These are phyloP conservation scores for Fusarium keratoplasticum DNA, from an alignment of 2,329 filamentous ascomycete species.

Conservation along the genomic window DNA sequence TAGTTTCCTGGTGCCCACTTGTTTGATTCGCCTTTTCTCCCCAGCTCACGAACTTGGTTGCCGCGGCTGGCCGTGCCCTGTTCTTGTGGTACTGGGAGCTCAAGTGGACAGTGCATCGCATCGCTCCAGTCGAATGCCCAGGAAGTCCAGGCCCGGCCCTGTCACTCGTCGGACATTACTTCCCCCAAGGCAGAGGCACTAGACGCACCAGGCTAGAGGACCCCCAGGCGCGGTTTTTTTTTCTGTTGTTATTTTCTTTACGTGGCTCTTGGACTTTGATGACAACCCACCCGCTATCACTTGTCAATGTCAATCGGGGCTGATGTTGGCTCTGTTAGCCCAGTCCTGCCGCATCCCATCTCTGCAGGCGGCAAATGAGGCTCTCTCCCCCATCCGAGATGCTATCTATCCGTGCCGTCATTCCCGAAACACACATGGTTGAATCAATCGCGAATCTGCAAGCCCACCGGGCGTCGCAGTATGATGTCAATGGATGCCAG, in stretches of 20 bases:
- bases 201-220: conserved; percentile 27
- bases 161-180: conserved; percentile 44
- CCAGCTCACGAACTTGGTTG: conserved; percentile 32
- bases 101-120: conserved; percentile 4
- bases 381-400: conserved; percentile 28
- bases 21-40: conserved; percentile 17
- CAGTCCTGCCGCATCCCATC: neutral
- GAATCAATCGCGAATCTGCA: conserved; percentile 26
- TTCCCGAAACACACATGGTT: conserved; percentile 32
- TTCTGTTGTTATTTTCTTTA: conserved; percentile 38
- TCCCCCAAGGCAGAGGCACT: conserved; percentile 24
- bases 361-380: conserved; percentile 39
- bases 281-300: conserved; percentile 43
- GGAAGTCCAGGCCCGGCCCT: conserved; percentile 29
- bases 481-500: conserved; percentile 41
- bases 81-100: conserved; percentile 11
- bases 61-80: conserved; percentile 43
- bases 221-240: conserved; percentile 38
- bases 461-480: conserved; percentile 6
- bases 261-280: conserved; percentile 37
- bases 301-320: conserved; percentile 30
- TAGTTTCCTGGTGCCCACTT: conserved; percentile 36
- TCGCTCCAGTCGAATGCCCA: conserved; percentile 30
- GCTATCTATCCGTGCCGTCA: conserved; percentile 45
- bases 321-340: conserved; percentile 24